Base-by-base conservation (phyloP, 2,329 filamentous ascomycete species). In the Acephala macrosclerotiorum region DNA sequence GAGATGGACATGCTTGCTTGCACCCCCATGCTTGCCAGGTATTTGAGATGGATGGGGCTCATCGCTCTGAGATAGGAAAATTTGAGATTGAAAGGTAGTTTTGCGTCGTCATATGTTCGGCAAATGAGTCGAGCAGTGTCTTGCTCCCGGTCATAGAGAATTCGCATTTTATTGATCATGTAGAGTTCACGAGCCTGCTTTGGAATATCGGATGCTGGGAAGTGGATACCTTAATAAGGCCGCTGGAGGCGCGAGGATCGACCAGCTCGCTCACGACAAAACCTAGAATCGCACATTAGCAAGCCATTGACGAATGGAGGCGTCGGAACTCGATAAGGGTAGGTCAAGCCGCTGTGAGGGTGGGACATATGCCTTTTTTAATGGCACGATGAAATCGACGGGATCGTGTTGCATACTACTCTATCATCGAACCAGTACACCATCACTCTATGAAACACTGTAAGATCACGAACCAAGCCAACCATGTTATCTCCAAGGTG, bases 1-100 rank as follows among this genome's bases (percentile, higher is more conserved):
- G 92, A 96, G 66, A 97, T 93, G 0, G 93, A 96, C 92, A 97
- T 96, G 68, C 92, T 96, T 0, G 93, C 92, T 14, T 92, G 88
- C 0, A 96, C 93, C 2, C 88, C 89, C 93, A 96, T 96, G 75
- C 96, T 93, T 14, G 80, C 85, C 2, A 97, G 82, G 71, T 96
- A 97, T 74, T 95, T 95, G 63, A 96, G 77, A 74, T 95, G 92
- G 45, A 96, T 93, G 0, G 93, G 93, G 0, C 92, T 95, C 87
- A 96, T 96, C 70, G 93, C 92, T 58, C 93, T 87, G 1, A 96
- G 85, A 74, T 96, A 96, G 0, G 90, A 86, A 73, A 96, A 90
- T 0, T 91, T 95, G 76, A 97, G 88, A 75, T 97, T 92, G 2
- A 97, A 78, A 0, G 93, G 92, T 0, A 77, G 82, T 47, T 92